A percentile compares a stretch with the other conserved stretches of the same genome.
Evolutionary conservation across 148 eudicot genomes (phyloP).

Genomic region (Heliamphora exappendiculata): DNA sequence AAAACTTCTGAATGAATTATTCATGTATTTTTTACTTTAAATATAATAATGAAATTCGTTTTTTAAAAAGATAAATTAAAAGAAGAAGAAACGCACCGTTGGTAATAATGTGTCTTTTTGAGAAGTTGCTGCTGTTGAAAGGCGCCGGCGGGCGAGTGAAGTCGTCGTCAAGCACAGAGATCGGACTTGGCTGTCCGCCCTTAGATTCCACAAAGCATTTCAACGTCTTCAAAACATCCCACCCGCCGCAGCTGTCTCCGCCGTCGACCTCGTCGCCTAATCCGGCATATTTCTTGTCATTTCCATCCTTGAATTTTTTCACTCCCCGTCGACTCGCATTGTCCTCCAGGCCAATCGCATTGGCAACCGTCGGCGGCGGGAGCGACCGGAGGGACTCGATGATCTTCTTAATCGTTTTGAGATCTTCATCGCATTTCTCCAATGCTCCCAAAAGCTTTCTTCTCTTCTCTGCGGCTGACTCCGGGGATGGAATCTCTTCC

Average conservation of each 20-base stretch:
- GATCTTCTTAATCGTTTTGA: slow-evolving; percentile 46
- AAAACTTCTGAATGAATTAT: no score
- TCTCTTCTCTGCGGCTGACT: slow-evolving; percentile 32
- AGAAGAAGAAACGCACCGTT: slow-evolving; percentile 4
- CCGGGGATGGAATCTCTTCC: slow-evolving; percentile 15
- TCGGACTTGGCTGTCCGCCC: slow-evolving; percentile 40
- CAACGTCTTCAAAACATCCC: neutral
- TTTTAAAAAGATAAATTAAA: no score
- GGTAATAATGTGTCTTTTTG: neutral
- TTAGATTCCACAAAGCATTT: slow-evolving; percentile 2
- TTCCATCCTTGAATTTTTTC: neutral
- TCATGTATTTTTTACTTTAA: no score
- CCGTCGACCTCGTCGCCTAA: no score
- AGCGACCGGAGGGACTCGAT: slow-evolving; percentile 38
- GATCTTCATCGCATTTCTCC: slow-evolving; percentile 76
- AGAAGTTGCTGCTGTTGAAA: neutral
- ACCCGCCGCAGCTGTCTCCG: no score
- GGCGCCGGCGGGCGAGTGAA: slow-evolving; percentile 5
- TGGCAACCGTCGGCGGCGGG: slow-evolving; percentile 14
- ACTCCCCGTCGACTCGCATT: neutral
- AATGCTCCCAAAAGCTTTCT: slow-evolving; percentile 54
- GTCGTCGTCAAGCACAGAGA: slow-evolving; percentile 34
- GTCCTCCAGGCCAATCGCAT: neutral
- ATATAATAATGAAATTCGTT: no score
- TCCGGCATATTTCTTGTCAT: neutral